A percentile compares a stretch with the other conserved stretches of the same genome.
Conservation (phyloP, 2,329 filamentous ascomycete species). For the Penicillium corylophilum region DNA sequence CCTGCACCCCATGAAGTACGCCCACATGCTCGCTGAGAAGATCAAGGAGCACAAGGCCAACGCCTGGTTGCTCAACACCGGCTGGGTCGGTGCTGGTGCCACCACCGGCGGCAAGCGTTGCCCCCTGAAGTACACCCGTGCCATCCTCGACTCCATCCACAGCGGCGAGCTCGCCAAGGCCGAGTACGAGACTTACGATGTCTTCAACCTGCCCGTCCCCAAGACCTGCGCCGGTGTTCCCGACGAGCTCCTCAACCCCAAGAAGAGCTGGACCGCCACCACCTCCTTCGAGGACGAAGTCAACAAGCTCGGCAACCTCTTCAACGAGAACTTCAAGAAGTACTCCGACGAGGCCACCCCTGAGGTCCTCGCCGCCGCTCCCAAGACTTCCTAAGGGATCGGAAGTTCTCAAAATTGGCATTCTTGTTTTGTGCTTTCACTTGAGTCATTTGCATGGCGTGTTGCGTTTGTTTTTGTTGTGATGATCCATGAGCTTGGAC, state of each 20-base stretch:
- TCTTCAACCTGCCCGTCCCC: constrained; percentile 97
- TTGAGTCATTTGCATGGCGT: constrained; percentile 35
- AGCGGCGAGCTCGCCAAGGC: constrained; percentile 89
- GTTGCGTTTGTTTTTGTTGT: constrained; percentile 23
- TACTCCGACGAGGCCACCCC: constrained; percentile 80
- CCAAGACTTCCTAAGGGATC: constrained; percentile 28
- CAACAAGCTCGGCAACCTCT: constrained; percentile 82
- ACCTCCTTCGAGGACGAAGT: constrained; percentile 83
- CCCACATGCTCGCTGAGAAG: constrained; percentile 97
- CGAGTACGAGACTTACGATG: constrained; percentile 91
- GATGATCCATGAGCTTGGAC: constrained; percentile 15
- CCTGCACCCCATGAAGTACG: constrained; percentile 98
- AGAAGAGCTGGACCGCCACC: constrained; percentile 84
- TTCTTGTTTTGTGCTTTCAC: constrained; percentile 23
- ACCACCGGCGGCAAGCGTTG: constrained; percentile 93
- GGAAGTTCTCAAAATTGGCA: constrained; percentile 22
- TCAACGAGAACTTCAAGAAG: constrained; percentile 97
- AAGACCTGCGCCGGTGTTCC: constrained; percentile 87
- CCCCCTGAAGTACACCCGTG: constrained; percentile 97
- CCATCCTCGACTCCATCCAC: constrained; percentile 98
- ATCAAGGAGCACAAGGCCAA: constrained; percentile 93
- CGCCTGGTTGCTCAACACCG: constrained; percentile 97
- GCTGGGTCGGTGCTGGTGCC: constrained; percentile 90
- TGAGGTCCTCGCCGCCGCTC: constrained; percentile 65
- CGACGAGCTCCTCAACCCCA: constrained; percentile 88